A percentile compares a stretch with the other conserved stretches of the same genome.
Evolutionary conservation across 371 early-diverging fungal species (phyloP).

Genomic region (Blyttiomyces sp.): DNA sequence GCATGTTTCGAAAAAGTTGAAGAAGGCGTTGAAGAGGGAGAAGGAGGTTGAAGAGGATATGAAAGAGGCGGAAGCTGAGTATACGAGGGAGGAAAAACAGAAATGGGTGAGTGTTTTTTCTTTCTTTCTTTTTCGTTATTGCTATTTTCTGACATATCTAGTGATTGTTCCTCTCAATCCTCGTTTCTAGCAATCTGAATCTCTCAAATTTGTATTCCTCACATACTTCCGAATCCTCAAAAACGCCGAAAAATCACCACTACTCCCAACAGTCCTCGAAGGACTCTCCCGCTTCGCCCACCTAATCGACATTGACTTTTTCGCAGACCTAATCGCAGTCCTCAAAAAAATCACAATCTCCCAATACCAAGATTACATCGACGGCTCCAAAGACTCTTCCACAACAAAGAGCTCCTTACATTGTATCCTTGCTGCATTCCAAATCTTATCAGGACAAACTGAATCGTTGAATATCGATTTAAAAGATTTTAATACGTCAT

Average conservation of each 20-base stretch:
- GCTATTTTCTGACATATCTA: not conserved
- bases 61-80: conserved; percentile 79
- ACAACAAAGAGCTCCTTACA: conserved; percentile 67
- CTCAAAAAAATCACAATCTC: conserved; percentile 75
- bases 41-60: conserved; percentile 74
- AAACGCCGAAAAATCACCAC: conserved; percentile 67
- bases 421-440: conserved; percentile 83
- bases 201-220: conserved; percentile 85
- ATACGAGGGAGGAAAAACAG: conserved; percentile 68
- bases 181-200: conserved; percentile 70
- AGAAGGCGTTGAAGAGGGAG: conserved; percentile 69
- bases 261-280: conserved; percentile 83
- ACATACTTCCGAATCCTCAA: conserved; percentile 93
- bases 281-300: conserved; percentile 84
- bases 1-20: conserved; percentile 70
- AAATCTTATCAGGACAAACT: conserved; percentile 82
- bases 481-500: conserved; percentile 74
- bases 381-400: conserved; percentile 10
- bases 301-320: conserved; percentile 91
- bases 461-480: conserved; percentile 85
- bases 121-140: conserved; percentile 7
- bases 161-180: not conserved
- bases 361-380: conserved; percentile 40
- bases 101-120: conserved; percentile 52
- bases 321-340: conserved; percentile 78